These are phyloP conservation scores for Saccharomycopsis amapae DNA, from an alignment of 805 yeast species.

Conservation along the genomic window DNA sequence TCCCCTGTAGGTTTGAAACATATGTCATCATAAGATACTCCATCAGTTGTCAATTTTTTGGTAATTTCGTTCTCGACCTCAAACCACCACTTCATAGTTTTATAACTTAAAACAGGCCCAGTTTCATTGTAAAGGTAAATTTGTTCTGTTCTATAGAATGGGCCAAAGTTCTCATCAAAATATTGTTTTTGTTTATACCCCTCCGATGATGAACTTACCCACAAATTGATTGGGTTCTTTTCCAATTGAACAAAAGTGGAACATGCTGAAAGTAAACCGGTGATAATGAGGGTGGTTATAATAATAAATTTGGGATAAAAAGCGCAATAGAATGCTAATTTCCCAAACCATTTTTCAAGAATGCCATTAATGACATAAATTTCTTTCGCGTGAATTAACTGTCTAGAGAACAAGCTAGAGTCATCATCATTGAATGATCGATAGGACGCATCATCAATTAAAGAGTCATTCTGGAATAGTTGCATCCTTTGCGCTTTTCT, in stretches of 20 bases:
- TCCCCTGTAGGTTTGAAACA: conserved; percentile 83
- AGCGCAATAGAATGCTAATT: conserved; percentile 54
- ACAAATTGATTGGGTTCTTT: conserved; percentile 70
- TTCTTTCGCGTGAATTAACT: conserved; percentile 23
- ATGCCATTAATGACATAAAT: conserved; percentile 43
- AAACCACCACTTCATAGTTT: conserved; percentile 81
- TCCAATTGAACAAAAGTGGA: conserved; percentile 54
- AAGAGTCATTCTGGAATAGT: conserved; percentile 36
- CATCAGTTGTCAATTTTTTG: conserved; percentile 22
- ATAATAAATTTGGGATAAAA: conserved; percentile 48
- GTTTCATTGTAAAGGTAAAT: conserved; percentile 63
- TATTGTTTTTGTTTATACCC: conserved; percentile 59
- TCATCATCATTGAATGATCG: conserved; percentile 24
- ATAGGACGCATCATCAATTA: conserved; percentile 23
- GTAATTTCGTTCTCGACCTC: conserved; percentile 57
- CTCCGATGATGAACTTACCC: conserved; percentile 80
- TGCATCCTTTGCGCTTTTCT: conserved; percentile 27
- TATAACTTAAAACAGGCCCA: conserved; percentile 64
- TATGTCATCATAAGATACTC: conserved; percentile 46
- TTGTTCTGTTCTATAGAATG: conserved; percentile 86
- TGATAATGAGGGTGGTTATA: conserved; percentile 34
- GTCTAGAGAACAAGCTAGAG: conserved; percentile 22
- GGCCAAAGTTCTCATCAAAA: conserved; percentile 81
- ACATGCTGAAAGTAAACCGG: conserved; percentile 46
- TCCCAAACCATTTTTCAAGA: conserved; percentile 42